Evolutionary conservation across 805 yeast genomes (phyloP).

Genomic region (Barnettozyma populi): DNA sequence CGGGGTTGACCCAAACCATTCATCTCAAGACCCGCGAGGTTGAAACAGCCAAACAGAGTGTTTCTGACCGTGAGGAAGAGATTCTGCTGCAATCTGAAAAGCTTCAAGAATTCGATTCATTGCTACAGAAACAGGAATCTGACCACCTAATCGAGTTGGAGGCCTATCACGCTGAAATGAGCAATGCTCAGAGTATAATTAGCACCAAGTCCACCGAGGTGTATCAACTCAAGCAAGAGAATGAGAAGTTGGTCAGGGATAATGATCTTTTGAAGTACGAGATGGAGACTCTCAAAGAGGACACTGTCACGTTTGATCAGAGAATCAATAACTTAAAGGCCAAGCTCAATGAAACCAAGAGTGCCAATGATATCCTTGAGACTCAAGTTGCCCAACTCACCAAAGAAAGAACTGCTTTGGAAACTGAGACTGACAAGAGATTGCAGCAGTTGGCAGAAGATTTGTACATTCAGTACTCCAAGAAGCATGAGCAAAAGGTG

Average conservation of each 20-base stretch:
- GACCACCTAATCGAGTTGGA: constrained; percentile 35
- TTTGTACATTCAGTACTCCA: constrained; percentile 65
- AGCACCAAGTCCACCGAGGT: constrained; percentile 26
- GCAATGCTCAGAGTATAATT: constrained; percentile 28
- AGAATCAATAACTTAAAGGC: constrained; percentile 18
- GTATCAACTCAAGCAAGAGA: constrained; percentile 23
- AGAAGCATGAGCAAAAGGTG: constrained; percentile 72
- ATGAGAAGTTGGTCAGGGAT: constrained; percentile 20
- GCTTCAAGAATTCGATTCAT: constrained; percentile 26
- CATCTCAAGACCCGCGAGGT: constrained; percentile 11
- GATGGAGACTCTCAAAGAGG: constrained; percentile 21
- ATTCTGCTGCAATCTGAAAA: constrained; percentile 18
- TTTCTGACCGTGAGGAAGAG: constrained; percentile 10
- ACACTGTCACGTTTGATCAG: constrained; percentile 21
- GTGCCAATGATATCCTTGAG: constrained; percentile 20
- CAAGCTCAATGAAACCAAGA: constrained; percentile 18
- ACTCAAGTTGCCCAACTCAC: constrained; percentile 26
- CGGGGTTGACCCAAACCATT: background rate
- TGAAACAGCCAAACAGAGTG: constrained; percentile 6
- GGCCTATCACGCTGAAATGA: constrained; percentile 30
- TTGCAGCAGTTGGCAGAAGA: constrained; percentile 63
- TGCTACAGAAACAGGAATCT: constrained; percentile 30
- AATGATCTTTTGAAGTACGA: constrained; percentile 23
- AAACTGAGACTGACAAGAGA: constrained; percentile 46
- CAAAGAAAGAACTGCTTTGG: constrained; percentile 33